A percentile compares a stretch with the other conserved stretches of the same genome.
Conservation (phyloP, 148 eudicot species). For the Drosera capensis region DNA sequence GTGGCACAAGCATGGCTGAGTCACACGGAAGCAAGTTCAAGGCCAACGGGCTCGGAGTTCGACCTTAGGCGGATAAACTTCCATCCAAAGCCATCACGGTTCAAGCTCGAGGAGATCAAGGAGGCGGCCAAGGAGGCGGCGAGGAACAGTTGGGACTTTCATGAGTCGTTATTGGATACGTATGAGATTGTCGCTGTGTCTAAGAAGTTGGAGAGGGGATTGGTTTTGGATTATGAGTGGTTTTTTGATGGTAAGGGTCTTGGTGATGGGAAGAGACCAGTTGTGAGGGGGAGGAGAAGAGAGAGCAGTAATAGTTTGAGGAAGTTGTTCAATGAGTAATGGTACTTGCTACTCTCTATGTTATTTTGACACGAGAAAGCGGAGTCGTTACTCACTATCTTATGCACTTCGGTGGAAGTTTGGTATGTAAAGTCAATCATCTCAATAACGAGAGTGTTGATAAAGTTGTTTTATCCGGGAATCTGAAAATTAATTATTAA, state of each 20-base stretch:
- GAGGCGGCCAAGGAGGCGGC: background rate
- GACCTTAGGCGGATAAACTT: slow-evolving; percentile 34
- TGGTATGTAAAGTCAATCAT: too few species aligned
- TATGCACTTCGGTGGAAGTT: too few species aligned
- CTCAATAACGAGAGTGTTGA: too few species aligned
- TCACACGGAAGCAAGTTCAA: slow-evolving; percentile 23
- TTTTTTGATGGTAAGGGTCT: background rate
- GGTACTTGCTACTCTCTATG: too few species aligned
- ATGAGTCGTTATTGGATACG: slow-evolving; percentile 66
- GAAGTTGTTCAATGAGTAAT: slow-evolving; percentile 35
- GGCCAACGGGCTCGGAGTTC: slow-evolving; percentile 28
- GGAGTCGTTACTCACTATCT: too few species aligned
- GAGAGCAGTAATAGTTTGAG: slow-evolving; percentile 66
- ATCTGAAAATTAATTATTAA: too few species aligned
- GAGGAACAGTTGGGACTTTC: slow-evolving; percentile 39
- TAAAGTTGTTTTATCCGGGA: too few species aligned
- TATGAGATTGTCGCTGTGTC: slow-evolving; percentile 67
- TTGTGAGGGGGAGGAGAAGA: slow-evolving; percentile 15
- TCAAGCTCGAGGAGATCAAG: slow-evolving; percentile 47
- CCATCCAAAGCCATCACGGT: slow-evolving; percentile 38
- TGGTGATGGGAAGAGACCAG: slow-evolving; percentile 16
- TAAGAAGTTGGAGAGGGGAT: slow-evolving; percentile 42
- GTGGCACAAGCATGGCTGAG: slow-evolving; percentile 88
- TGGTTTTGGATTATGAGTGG: slow-evolving; percentile 26
- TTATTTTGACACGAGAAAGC: too few species aligned